phyloP scores from a whole-genome alignment of 2,329 filamentous ascomycete species.

The Fusarium sp. region DNA sequence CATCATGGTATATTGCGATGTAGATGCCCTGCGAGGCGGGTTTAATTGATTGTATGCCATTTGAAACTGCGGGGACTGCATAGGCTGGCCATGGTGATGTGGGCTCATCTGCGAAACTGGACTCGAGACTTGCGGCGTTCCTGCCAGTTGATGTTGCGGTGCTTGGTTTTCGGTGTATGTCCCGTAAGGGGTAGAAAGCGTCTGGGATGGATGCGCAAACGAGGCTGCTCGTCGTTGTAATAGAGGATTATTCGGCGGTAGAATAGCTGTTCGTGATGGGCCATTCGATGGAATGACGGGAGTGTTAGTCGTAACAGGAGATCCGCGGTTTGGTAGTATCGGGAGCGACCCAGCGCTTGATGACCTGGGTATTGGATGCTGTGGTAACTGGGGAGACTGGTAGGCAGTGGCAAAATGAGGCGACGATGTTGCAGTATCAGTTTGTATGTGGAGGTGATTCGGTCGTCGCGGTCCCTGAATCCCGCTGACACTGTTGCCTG shows the following conservation, averaged over 20 bases:
- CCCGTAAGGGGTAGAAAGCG: constrained; percentile 3
- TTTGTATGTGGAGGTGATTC: constrained; percentile 11
- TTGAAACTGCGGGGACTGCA: constrained; percentile 19
- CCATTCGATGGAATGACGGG: constrained; percentile 7
- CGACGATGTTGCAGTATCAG: background rate
- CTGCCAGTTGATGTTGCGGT: constrained; percentile 5
- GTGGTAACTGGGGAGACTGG: constrained; percentile 17
- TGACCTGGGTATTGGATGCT: background rate
- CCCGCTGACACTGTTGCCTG: background rate
- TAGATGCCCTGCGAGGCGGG: constrained; percentile 4
- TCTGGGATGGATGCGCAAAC: constrained; percentile 23
- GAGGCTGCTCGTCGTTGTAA: constrained; percentile 25
- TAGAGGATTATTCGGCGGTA: constrained; percentile 8
- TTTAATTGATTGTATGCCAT: constrained; percentile 1
- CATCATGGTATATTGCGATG: background rate
- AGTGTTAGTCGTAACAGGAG: constrained; percentile 10
- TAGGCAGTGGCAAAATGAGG: background rate
- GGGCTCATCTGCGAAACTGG: constrained; percentile 1
- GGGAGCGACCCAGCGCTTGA: constrained; percentile 11
- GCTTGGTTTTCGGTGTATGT: background rate
- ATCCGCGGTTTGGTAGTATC: background rate
- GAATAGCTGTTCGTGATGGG: background rate
- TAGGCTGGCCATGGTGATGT: constrained; percentile 2
- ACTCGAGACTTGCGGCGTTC: constrained; percentile 1
- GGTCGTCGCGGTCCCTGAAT: constrained; percentile 10